These are phyloP conservation scores for Rachicladosporium sp. DNA, from an alignment of 2,329 filamentous ascomycete species.

Conservation along the genomic window DNA sequence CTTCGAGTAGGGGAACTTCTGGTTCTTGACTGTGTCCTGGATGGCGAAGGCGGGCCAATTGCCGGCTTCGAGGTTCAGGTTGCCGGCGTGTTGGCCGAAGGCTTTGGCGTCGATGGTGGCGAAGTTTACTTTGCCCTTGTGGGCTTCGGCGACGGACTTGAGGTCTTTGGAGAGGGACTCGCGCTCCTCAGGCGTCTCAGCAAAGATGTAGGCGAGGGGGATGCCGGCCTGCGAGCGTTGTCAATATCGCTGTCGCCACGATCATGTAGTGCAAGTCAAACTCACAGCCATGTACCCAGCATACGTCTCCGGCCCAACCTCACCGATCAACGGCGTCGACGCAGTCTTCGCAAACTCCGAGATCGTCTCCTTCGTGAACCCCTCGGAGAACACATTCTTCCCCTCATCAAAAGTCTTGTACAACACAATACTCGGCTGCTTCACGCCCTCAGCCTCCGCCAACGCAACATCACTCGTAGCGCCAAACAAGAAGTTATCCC, in stretches of 20 bases:
- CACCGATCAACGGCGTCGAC: conserved; percentile 81
- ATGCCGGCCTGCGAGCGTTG: conserved; percentile 51
- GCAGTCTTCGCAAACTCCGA: conserved; percentile 71
- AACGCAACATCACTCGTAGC: conserved; percentile 70
- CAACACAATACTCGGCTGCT: conserved; percentile 73
- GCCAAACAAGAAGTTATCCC: conserved; percentile 88
- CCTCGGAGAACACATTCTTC: conserved; percentile 70
- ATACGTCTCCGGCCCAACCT: conserved; percentile 96
- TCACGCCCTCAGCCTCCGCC: conserved; percentile 82
- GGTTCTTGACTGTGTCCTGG: conserved; percentile 88
- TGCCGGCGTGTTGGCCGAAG: conserved; percentile 87
- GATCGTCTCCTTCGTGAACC: conserved; percentile 71
- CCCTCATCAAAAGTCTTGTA: conserved; percentile 98
- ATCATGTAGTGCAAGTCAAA: no score
- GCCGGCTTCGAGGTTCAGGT: conserved; percentile 92
- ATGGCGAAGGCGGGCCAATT: conserved; percentile 97
- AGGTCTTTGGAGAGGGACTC: conserved; percentile 62
- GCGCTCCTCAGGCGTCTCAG: conserved; percentile 83
- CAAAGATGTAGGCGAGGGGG: conserved; percentile 94
- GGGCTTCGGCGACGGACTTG: conserved; percentile 78
- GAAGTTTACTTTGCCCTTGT: conserved; percentile 93
- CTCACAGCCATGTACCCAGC: conserved; percentile 74
- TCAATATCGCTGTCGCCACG: neutral
- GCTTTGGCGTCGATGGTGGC: conserved; percentile 91
- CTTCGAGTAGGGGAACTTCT: conserved; percentile 72